A percentile compares a stretch with the other conserved stretches of the same genome.
Conservation (phyloP, 2,329 filamentous ascomycete species). For the Spiromastix sp. region DNA sequence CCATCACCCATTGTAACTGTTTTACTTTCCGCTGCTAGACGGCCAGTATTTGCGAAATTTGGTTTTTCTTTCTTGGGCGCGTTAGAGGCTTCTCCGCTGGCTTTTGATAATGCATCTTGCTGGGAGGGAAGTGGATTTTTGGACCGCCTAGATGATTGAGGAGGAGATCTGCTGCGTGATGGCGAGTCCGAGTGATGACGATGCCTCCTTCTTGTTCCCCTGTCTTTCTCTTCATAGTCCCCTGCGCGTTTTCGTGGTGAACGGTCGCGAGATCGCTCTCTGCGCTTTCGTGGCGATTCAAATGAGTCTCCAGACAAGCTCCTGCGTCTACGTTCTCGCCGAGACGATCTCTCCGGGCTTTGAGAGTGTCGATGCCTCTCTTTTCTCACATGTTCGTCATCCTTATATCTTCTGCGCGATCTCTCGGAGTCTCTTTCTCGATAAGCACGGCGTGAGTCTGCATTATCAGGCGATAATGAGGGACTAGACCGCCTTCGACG, state of each 20-base stretch:
- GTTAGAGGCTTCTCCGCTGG: constrained; percentile 19
- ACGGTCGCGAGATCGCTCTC: constrained; percentile 18
- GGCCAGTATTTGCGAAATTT: constrained; percentile 71
- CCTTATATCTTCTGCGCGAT: constrained; percentile 1
- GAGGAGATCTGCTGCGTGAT: constrained; percentile 18
- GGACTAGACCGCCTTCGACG: constrained; percentile 14
- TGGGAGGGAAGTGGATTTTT: constrained; percentile 36
- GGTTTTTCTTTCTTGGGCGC: constrained; percentile 58
- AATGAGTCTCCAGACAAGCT: constrained; percentile 7
- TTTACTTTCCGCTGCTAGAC: constrained; percentile 82
- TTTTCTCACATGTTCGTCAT: constrained; percentile 5
- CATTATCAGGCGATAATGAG: constrained; percentile 15
- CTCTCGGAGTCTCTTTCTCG: constrained; percentile 16
- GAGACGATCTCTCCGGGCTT: constrained; percentile 8
- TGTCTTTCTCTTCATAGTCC: constrained; percentile 8
- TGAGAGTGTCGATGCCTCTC: constrained; percentile 4
- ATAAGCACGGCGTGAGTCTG: constrained; percentile 13
- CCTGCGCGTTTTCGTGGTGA: constrained; percentile 18
- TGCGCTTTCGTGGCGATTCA: constrained; percentile 14
- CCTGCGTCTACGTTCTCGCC: constrained; percentile 6
- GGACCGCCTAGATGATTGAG: constrained; percentile 21
- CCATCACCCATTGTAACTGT: constrained; percentile 52
- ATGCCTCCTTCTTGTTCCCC: constrained; percentile 7
- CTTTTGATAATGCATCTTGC: constrained; percentile 30
- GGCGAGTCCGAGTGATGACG: constrained; percentile 19